Percentiles rank a stretch among this genome's conserved stretches.
These are phyloP conservation scores for Diatrype stigma DNA, from an alignment of 2,329 filamentous ascomycete genomes.

Conservation along the genomic window DNA sequence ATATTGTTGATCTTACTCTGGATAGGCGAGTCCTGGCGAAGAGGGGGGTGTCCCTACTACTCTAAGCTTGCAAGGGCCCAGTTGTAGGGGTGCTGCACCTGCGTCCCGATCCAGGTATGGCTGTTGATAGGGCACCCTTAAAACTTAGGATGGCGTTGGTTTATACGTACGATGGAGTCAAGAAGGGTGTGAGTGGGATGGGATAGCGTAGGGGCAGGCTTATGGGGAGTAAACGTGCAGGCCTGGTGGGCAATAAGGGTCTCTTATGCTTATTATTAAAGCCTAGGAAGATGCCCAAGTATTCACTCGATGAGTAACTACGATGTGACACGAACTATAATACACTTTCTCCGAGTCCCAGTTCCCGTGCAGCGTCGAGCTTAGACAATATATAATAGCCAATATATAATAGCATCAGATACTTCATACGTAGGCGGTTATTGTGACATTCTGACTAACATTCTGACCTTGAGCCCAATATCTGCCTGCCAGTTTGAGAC, in stretches of 20 bases:
- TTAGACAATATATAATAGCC: no score
- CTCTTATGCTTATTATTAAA: neutral
- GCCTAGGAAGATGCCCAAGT: neutral
- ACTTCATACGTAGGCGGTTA: no score
- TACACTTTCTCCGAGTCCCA: no score
- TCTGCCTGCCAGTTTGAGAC: no score
- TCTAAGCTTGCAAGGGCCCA: neutral
- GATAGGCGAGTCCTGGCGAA: constrained; percentile 1
- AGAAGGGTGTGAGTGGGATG: neutral
- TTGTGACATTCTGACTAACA: no score
- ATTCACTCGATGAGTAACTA: no score
- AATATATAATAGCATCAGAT: no score
- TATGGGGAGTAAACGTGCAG: neutral
- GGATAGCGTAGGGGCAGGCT: neutral
- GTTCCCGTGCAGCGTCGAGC: no score
- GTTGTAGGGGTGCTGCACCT: neutral
- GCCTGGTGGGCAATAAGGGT: neutral
- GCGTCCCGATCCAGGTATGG: neutral
- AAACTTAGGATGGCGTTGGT: neutral
- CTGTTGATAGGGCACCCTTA: neutral
- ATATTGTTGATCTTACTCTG: neutral
- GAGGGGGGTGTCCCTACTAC: neutral
- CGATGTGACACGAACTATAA: no score
- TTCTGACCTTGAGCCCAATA: no score
- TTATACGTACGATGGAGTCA: neutral